phyloP scores from a whole-genome alignment of 441 rosid genomes.

The Melastoma candidum region DNA sequence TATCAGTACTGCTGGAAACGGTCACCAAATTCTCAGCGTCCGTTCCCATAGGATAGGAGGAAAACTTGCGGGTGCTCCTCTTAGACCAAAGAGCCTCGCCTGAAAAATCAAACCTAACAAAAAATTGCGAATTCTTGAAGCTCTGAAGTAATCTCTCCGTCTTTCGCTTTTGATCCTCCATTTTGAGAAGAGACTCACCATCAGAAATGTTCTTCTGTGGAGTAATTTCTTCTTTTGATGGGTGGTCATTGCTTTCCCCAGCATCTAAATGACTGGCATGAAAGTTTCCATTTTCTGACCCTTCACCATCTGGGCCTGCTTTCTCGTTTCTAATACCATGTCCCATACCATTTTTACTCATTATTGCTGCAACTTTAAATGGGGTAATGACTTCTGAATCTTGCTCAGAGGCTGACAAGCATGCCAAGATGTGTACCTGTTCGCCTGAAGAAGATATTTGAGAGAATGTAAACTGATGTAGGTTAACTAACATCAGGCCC shows the following conservation, averaged over 20 bases:
- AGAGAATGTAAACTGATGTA: conserved; percentile 14
- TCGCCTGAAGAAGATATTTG: conserved; percentile 52
- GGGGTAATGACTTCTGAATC: conserved; percentile 87
- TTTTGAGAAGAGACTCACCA: conserved; percentile 78
- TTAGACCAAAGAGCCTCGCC: conserved; percentile 85
- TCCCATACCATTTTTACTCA: conserved; percentile 64
- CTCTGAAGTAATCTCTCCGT: conserved; percentile 65
- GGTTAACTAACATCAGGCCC: conserved; percentile 6
- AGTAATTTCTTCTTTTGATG: conserved; percentile 38
- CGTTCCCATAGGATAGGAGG: conserved; percentile 27
- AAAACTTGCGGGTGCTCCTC: conserved; percentile 32
- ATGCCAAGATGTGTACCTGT: conserved; percentile 76
- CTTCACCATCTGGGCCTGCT: conserved; percentile 36
- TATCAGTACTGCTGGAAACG: conserved; percentile 21
- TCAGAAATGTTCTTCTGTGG: conserved; percentile 45
- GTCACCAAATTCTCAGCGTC: conserved; percentile 21
- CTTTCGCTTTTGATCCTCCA: conserved; percentile 76
- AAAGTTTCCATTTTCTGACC: conserved; percentile 34
- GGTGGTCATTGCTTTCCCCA: conserved; percentile 42
- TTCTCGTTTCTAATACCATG: conserved; percentile 40
- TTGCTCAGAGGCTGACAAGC: conserved; percentile 71
- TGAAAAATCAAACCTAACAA: conserved; percentile 85
- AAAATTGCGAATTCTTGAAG: conserved; percentile 86
- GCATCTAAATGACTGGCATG: conserved; percentile 29
- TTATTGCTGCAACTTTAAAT: conserved; percentile 95